Evolutionary conservation across 805 yeast genomes (phyloP).

Genomic region (Candida rishiriensis): DNA sequence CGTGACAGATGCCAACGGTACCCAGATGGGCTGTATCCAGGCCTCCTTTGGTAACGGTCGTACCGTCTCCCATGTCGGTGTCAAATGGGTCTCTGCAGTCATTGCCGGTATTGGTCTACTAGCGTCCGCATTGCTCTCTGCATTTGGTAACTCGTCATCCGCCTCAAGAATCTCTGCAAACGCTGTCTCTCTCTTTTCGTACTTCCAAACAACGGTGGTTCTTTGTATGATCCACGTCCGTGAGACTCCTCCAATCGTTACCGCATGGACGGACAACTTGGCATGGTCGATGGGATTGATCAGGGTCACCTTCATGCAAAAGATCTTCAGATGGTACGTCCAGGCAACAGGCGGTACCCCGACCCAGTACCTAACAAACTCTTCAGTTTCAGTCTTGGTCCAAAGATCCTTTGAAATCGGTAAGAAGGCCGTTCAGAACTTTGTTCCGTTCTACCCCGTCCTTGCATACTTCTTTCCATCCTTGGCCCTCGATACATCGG

Average conservation of each 20-base stretch:
- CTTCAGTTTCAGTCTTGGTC: constrained; percentile 63
- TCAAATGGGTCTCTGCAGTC: constrained; percentile 91
- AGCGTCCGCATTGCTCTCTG: constrained; percentile 74
- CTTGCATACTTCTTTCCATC: constrained; percentile 17
- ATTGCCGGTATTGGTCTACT: constrained; percentile 85
- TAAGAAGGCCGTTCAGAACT: constrained; percentile 7
- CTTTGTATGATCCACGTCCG: constrained; percentile 83
- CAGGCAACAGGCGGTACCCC: constrained; percentile 90
- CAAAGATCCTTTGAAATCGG: constrained; percentile 52
- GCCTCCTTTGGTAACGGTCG: constrained; percentile 72
- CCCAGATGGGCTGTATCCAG: constrained; percentile 66
- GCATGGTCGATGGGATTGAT: constrained; percentile 96
- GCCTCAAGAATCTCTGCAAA: constrained; percentile 88
- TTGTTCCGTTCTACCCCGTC: constrained; percentile 16
- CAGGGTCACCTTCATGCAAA: constrained; percentile 74
- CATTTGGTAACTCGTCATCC: constrained; percentile 80
- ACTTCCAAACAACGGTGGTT: constrained; percentile 85
- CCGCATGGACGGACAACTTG: constrained; percentile 86
- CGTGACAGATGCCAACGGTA: constrained; percentile 33
- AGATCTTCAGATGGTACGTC: constrained; percentile 77
- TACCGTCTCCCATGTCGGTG: constrained; percentile 74
- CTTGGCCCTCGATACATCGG: constrained; percentile 1
- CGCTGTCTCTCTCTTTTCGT: constrained; percentile 75
- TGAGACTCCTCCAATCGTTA: constrained; percentile 86
- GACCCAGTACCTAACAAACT: constrained; percentile 55